Conservation (phyloP, 2,329 filamentous ascomycete genomes). For the Botrytis fragariae region DNA sequence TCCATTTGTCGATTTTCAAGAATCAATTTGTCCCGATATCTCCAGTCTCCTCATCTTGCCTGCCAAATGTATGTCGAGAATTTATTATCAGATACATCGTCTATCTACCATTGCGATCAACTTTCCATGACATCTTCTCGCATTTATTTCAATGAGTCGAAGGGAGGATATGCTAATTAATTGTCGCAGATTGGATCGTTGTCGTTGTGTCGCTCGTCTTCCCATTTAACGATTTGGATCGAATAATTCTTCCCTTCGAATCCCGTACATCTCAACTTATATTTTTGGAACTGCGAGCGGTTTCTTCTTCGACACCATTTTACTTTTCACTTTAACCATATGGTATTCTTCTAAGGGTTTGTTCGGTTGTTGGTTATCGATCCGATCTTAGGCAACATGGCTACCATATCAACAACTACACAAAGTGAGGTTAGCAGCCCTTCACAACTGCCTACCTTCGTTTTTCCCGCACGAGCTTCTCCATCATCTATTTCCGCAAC, state of each 20-base stretch:
- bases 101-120: background rate
- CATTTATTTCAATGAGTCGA: background rate
- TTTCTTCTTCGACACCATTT: slow-evolving; percentile 8
- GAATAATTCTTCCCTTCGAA: background rate
- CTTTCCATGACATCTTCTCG: background rate
- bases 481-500: slow-evolving; percentile 28
- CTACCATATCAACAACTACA: slow-evolving; percentile 17
- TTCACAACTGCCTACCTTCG: slow-evolving; percentile 32
- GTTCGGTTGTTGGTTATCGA: slow-evolving; percentile 20
- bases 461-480: slow-evolving; percentile 30
- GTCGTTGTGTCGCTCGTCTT: slow-evolving; percentile 15
- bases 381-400: slow-evolving; percentile 19
- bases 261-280: slow-evolving; percentile 1
- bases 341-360: slow-evolving; percentile 15
- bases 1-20: slow-evolving; percentile 18
- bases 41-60: background rate
- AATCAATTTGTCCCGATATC: background rate
- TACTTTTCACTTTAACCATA: slow-evolving; percentile 13
- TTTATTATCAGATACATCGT: background rate
- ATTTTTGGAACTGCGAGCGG: slow-evolving; percentile 13
- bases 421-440: slow-evolving; percentile 20
- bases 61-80: slow-evolving; percentile 10
- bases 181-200: slow-evolving; percentile 18
- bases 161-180: slow-evolving; percentile 15
- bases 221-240: slow-evolving; percentile 1